Base-by-base conservation (phyloP, 805 yeast species). In the Ogataea angusta region DNA sequence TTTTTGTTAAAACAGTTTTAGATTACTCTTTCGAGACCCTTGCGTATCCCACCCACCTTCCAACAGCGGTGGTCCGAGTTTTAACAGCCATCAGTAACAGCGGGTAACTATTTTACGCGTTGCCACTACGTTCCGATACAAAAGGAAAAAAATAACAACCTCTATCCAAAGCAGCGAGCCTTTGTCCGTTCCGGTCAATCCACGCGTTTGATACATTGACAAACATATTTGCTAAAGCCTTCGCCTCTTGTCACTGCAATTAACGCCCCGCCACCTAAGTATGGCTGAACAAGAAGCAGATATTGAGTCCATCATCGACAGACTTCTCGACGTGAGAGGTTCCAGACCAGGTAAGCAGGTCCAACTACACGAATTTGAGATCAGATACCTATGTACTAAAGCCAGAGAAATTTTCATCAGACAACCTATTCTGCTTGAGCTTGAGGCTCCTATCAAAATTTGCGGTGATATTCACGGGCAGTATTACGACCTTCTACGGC, bases 391-490 rank as follows among this genome's bases (percentile, higher is more conserved):
- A 48, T 91, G 99, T 73, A 89, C 97, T 49, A 91, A 90, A 67
- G 98, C 99, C 23, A 82, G 99, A 68, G 97, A 95, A 64, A 93
- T 91, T 59, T 91, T 91, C 68, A 93, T 91, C 63, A 95, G 88
- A 67, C 99, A 91, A 69, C 99, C 99, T 38, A 93, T 93, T 54
- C 72, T 91, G 53, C 73, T 91, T 57, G 99, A 91, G 66, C 76
- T 91, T 54, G 98, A 93, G 68, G 98, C 99, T 15, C 99, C 99
- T 42, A 91, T 91, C 59, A 90, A 89, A 67, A 85, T 85, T 45
- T 89, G 96, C 70, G 99, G 99, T 67, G 99, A 91, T 66, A 93
- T 91, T 59, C 99, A 91, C 66, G 99, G 99, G 43, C 99, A 91
- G 69, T 91, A 93, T 68, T 91, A 91, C 63, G 99, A 91, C 67